A percentile compares a stretch with the other conserved stretches of the same genome.
These are phyloP conservation scores for Daldinia grandis DNA, from an alignment of 495 filamentous ascomycete genomes.

Conservation along the genomic window DNA sequence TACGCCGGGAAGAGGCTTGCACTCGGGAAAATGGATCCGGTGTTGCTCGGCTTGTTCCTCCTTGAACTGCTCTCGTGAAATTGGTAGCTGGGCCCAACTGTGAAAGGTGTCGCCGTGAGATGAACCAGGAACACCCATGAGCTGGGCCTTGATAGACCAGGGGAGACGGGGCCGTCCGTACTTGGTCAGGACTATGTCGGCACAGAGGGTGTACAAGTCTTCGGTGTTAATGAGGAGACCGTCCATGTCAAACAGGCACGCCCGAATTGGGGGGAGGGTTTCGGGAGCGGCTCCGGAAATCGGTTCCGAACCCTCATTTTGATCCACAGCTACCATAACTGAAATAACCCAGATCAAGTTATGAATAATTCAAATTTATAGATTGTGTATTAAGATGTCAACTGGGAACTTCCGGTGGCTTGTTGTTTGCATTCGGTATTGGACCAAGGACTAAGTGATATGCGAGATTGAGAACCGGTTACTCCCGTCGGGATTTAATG, in stretches of 20 bases:
- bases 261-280: conserved; percentile 69
- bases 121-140: conserved; percentile 78
- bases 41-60: conserved; percentile 65
- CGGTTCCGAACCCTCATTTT: not conserved
- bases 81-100: conserved; percentile 83
- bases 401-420: not conserved
- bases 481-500: conserved; percentile 14
- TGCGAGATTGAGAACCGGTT: not conserved
- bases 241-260: conserved; percentile 94
- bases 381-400: not conserved
- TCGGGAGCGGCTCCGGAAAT: not conserved
- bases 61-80: conserved; percentile 67
- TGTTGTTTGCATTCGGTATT: not conserved
- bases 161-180: conserved; percentile 73
- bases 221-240: conserved; percentile 86
- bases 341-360: not conserved
- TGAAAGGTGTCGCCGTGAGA: conserved; percentile 52
- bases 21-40: conserved; percentile 68
- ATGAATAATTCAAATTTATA: not conserved
- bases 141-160: conserved; percentile 82
- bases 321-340: not conserved
- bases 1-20: conserved; percentile 76
- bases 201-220: conserved; percentile 78
- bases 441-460: not conserved
- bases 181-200: conserved; percentile 72